phyloP scores from a whole-genome alignment of 139 green algal genomes.

The Picochlorum costavermella region DNA sequence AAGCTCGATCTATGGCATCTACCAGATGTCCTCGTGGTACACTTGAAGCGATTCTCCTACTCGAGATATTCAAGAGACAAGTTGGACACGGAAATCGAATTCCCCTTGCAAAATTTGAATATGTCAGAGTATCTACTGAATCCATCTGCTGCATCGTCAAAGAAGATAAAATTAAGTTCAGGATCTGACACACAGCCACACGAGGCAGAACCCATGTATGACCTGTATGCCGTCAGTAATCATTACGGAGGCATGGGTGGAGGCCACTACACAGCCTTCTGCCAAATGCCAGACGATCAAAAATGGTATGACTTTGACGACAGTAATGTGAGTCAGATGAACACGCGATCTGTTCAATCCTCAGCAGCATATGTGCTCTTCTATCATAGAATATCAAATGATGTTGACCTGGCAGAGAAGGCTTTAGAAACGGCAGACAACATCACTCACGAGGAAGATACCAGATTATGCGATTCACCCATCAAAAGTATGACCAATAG shows the following conservation, averaged over 20 bases:
- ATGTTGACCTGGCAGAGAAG: constrained; percentile 14
- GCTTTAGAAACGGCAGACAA: not conserved
- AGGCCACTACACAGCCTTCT: constrained; percentile 93
- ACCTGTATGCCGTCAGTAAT: constrained; percentile 86
- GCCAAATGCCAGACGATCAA: constrained; percentile 37
- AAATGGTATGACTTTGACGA: constrained; percentile 88
- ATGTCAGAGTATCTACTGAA: constrained; percentile 26
- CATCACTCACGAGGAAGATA: constrained; percentile 1
- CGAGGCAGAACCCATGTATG: constrained; percentile 52
- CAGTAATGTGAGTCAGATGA: constrained; percentile 34
- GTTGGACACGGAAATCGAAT: constrained; percentile 69
- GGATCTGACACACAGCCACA: not conserved
- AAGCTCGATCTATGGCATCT: constrained; percentile 87
- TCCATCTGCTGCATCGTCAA: not conserved
- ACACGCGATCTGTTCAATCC: constrained; percentile 24
- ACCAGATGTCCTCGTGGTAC: constrained; percentile 87
- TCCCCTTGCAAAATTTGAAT: constrained; percentile 71
- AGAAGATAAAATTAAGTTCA: not conserved
- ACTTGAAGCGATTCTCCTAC: constrained; percentile 94
- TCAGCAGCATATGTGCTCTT: constrained; percentile 90
- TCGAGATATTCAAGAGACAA: constrained; percentile 64
- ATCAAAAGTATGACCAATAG: not conserved
- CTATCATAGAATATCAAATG: constrained; percentile 55
- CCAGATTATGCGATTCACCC: not conserved
- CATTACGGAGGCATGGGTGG: constrained; percentile 87